Evolutionary conservation across 2,329 filamentous ascomycete species (phyloP), one percentile per base, ranked within the genome.

Genomic region (Chalaropsis thielavioides): DNA sequence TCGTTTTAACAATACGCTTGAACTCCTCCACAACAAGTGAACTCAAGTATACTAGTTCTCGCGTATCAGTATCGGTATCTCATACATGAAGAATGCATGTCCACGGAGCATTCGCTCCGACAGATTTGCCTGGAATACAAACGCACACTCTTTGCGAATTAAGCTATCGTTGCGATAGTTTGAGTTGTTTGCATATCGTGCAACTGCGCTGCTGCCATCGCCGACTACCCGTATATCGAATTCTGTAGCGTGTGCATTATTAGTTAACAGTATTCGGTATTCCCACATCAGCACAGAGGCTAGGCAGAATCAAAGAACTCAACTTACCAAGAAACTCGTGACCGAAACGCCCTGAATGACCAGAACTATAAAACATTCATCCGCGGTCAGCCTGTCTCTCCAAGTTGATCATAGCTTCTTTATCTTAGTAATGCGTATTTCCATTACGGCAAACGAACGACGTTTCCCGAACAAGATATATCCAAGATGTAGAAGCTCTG

Each of bases 81-180:
- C 19, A 13, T 11, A 51, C 22, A 11, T 17, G 10, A 49, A 49
- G n/a, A 49, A n/a, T n/a, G 7, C 3, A 35, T 35, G 31, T 7
- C 31, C 31, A 35, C 7, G 31, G 31, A 35, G 7, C 31, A 35
- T 22, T 17, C 46, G 46, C 22, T 31, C 11, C 27, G 31, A 6
- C 24, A 19, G 24, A 13, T 7, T 35, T 8, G 17, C 27, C 13
- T 35, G 22, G 13, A 15, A 56, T 35, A 35, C 6, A n/a, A 8
- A 76, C 91, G 71, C 80, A 96, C 94, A 99, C 80, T 99, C 94
- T 92, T 99, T 99, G 69, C 94, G 88, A 73, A 99, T 99, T 70
- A 99, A 79, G 68, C 92, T 96, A 75, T 99, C 94, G 77, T 99
- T 99, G 72, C 94, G 87, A 78, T 99, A 99, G 78, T 99, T 99